Evolutionary conservation across 257 asterid species (phyloP).

Genomic region (Solanum chiquidenum): DNA sequence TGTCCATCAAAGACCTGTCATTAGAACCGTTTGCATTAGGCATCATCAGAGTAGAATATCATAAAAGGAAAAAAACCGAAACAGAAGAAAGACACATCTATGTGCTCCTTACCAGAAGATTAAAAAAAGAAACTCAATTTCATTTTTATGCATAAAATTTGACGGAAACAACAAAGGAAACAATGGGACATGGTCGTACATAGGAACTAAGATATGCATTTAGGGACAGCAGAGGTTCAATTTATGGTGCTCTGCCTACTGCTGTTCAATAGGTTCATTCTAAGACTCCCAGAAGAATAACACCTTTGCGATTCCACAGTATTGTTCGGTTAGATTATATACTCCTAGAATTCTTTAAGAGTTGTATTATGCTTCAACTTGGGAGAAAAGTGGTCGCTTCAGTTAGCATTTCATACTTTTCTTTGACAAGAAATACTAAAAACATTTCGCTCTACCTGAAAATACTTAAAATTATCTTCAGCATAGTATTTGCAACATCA

Average conservation of each 20-base stretch:
- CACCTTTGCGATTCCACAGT: background rate
- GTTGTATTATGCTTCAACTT: background rate
- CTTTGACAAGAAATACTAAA: background rate
- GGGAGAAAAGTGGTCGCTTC: background rate
- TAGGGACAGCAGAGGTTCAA: background rate
- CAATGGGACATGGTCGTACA: background rate
- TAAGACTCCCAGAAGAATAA: background rate
- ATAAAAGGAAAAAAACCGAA: background rate
- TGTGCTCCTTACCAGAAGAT: background rate
- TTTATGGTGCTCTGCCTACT: background rate
- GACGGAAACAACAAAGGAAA: background rate
- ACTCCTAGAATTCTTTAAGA: background rate
- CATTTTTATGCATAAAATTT: background rate
- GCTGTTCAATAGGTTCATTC: background rate
- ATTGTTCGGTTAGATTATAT: background rate
- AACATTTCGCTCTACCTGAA: background rate
- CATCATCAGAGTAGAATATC: background rate
- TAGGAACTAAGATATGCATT: background rate
- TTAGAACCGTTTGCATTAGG: slow-evolving; percentile 10
- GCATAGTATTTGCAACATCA: background rate
- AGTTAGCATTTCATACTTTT: background rate
- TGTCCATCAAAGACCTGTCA: slow-evolving; percentile 93
- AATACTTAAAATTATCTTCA: background rate
- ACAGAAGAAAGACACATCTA: background rate
- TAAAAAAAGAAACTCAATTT: background rate